These are phyloP conservation scores for Vigna unguiculata DNA, from an alignment of 306 rosid species.

Conservation along the genomic window DNA sequence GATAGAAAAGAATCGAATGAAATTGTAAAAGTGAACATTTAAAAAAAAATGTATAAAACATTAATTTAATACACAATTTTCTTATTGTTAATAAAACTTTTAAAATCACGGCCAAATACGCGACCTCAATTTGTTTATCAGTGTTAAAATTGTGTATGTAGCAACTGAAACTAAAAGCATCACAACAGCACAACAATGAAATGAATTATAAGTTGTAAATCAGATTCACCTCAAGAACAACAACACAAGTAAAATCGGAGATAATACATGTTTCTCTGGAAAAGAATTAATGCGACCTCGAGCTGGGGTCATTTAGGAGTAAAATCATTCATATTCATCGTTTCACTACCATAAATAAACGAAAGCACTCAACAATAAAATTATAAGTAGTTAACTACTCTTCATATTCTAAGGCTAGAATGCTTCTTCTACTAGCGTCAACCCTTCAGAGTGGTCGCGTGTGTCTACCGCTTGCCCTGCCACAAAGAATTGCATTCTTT, in stretches of 20 bases:
- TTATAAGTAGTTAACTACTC: conserved; percentile 40
- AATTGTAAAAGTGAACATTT: too few relatives aligned
- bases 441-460: conserved; percentile 76
- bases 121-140: too few relatives aligned
- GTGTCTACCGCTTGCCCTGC: conserved; percentile 81
- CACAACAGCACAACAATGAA: not conserved
- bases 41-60: too few relatives aligned
- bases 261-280: conserved; percentile 34
- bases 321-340: conserved; percentile 40
- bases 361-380: conserved; percentile 48
- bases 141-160: not conserved
- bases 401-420: conserved; percentile 48
- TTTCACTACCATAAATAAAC: conserved; percentile 33
- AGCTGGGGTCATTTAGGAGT: conserved; percentile 69
- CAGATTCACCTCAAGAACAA: conserved; percentile 39
- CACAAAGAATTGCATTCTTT: conserved; percentile 90
- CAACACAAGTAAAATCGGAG: conserved; percentile 34
- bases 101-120: too few relatives aligned
- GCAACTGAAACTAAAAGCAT: not conserved
- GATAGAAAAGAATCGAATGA: too few relatives aligned
- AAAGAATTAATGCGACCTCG: conserved; percentile 90
- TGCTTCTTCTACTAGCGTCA: conserved; percentile 36
- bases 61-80: too few relatives aligned
- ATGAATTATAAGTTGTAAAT: conserved; percentile 25
- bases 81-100: too few relatives aligned